phyloP scores from a whole-genome alignment of 768 basidiomycete genomes.

The Erythrobasidium yunnanense region DNA sequence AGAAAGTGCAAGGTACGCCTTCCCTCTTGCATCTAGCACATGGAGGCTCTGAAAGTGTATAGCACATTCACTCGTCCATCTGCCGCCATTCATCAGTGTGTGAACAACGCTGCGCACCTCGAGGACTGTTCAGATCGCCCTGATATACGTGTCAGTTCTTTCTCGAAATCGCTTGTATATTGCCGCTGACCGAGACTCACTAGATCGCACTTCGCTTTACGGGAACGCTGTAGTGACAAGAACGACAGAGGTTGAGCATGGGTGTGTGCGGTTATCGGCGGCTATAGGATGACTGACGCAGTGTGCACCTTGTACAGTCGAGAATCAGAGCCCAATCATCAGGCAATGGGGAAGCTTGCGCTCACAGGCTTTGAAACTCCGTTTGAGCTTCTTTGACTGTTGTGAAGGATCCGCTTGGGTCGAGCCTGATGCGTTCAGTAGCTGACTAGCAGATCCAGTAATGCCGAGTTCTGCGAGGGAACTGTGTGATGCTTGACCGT shows the following conservation, averaged over 20 bases:
- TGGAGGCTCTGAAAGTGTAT: constrained; percentile 29
- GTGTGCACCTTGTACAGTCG: constrained; percentile 11
- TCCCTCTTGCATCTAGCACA: constrained; percentile 35
- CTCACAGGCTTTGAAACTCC: too few relatives aligned
- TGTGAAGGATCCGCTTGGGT: too few relatives aligned
- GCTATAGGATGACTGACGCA: constrained; percentile 5
- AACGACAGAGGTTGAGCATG: not conserved
- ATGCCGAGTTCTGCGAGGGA: too few relatives aligned
- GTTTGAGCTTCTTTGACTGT: too few relatives aligned
- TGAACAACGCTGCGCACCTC: not conserved
- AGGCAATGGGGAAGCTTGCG: too few relatives aligned
- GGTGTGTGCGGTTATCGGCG: not conserved
- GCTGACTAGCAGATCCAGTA: too few relatives aligned
- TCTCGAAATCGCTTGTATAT: not conserved
- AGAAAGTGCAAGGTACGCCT: constrained; percentile 29
- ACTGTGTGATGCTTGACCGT: too few relatives aligned
- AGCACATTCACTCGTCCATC: not conserved
- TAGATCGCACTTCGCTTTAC: constrained; percentile 37
- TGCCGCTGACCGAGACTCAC: constrained; percentile 12
- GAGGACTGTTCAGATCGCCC: constrained; percentile 23
- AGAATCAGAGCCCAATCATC: not conserved
- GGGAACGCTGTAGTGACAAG: constrained; percentile 10
- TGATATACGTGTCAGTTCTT: not conserved
- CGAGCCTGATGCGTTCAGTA: too few relatives aligned
- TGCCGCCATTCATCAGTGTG: not conserved